Conservation (phyloP, 2,329 filamentous ascomycete genomes). For the Aspergillus transmontanensis region DNA sequence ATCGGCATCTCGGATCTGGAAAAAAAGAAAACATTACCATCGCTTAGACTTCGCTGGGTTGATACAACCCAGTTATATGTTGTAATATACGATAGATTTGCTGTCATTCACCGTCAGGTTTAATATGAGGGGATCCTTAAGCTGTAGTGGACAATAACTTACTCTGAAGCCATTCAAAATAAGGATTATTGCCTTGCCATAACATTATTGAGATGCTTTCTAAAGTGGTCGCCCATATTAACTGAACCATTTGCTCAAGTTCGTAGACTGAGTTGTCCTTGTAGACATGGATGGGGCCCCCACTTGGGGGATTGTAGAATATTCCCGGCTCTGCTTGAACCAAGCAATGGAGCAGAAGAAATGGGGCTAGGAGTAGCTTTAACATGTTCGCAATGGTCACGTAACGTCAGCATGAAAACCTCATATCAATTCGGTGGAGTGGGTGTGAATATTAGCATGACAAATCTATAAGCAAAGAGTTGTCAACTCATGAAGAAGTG, state of each 20-base stretch:
- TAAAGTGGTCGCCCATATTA: slow-evolving; percentile 3
- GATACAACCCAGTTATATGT: background rate
- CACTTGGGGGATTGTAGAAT: slow-evolving; percentile 3
- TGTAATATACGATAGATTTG: background rate
- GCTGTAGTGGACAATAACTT: background rate
- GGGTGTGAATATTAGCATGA: background rate
- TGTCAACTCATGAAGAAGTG: background rate
- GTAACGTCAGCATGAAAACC: background rate
- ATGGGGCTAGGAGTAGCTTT: background rate
- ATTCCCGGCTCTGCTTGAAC: background rate
- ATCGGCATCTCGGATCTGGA: background rate
- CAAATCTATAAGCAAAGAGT: background rate
- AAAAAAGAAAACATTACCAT: background rate
- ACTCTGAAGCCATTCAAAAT: slow-evolving; percentile 7
- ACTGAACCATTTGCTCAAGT: slow-evolving; percentile 2
- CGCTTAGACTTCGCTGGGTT: background rate
- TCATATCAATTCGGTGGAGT: background rate
- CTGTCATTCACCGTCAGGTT: background rate
- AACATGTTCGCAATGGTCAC: background rate
- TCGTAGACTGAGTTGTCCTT: slow-evolving; percentile 1
- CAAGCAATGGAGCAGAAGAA: background rate
- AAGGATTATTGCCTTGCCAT: slow-evolving; percentile 2
- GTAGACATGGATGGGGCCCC: background rate
- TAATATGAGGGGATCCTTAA: no score
- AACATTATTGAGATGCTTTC: background rate